Conservation (phyloP, 495 filamentous ascomycete genomes). For the Podospora sp. region DNA sequence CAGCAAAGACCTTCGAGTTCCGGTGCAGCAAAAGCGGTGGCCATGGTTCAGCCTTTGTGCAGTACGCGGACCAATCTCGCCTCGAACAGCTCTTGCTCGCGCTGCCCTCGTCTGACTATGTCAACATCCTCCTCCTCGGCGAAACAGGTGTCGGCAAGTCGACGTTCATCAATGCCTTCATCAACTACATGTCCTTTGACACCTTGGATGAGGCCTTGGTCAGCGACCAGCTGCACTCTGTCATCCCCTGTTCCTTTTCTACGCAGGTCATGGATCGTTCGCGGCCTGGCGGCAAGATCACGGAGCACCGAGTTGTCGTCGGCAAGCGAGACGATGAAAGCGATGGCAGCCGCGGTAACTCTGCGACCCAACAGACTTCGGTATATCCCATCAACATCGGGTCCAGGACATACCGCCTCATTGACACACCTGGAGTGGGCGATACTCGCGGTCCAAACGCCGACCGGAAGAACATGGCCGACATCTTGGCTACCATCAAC, state of each 20-base stretch:
- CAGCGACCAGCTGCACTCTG: constrained; percentile 29
- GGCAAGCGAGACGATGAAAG: constrained; percentile 36
- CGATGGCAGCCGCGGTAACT: constrained; percentile 41
- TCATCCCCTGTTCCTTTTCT: constrained; percentile 46
- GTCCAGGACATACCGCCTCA: constrained; percentile 36
- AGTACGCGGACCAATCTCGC: not conserved
- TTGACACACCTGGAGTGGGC: constrained; percentile 52
- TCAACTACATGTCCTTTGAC: constrained; percentile 45
- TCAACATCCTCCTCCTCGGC: constrained; percentile 51
- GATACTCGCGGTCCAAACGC: constrained; percentile 41
- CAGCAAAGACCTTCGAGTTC: constrained; percentile 31
- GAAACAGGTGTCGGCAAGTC: constrained; percentile 51
- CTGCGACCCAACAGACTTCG: constrained; percentile 44
- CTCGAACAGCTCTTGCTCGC: not conserved
- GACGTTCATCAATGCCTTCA: constrained; percentile 51
- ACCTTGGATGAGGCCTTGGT: constrained; percentile 40
- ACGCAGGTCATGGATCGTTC: constrained; percentile 33
- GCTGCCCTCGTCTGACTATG: constrained; percentile 24
- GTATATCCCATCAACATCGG: constrained; percentile 39
- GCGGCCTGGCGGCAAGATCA: constrained; percentile 21
- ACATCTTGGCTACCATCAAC: constrained; percentile 40
- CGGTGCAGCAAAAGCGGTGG: constrained; percentile 31
- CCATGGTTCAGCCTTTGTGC: constrained; percentile 25
- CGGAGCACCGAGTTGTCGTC: constrained; percentile 32
- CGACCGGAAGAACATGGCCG: constrained; percentile 48